Base-by-base conservation (phyloP, 805 yeast genomes). In the Hemisphaericaspora nanyangensis region DNA sequence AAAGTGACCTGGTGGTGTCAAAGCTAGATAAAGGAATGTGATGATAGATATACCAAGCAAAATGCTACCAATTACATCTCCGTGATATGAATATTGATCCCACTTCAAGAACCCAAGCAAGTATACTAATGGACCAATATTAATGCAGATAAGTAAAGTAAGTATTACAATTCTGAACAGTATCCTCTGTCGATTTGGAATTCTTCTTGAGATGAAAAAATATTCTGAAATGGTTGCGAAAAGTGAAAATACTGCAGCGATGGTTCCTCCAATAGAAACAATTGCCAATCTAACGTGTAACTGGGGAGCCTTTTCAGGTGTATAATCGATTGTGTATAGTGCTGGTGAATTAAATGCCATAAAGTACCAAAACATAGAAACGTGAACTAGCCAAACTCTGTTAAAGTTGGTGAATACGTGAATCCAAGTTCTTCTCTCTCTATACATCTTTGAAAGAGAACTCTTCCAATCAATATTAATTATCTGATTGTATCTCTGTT, bases 301-400 rank as follows among this genome's bases (percentile, higher is more conserved):
- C 43, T 73, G 78, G 1, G 62, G 49, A 3, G 73, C 65, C 3
- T 79, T 79, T 25, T 58, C 66, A 37, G 65, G 74, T 25, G 46
- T 38, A 44, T 72, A 74, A 31, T 69, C 48, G 17, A 51, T 54
- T 6, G 80, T 76, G 52, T 73, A 75, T 5, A 76, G 48, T 5
- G 74, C 58, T 1, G 78, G 76, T 0, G 79, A 65, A 45, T 76
- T 76, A 46, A 72, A 71, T 40, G 73, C 62, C 5, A 77, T 70
- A 44, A 61, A 73, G 46, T 68, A 75, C 80, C 80, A 76, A 51
- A 70, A 76, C 51, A 69, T 58, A 2, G 72, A 56, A 5, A 71
- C 45, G 47, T 76, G 80, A 35, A 76, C 72, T 10, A 72, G 68
- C 80, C 80, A 76, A 12, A 76, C 68, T 44, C 80, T 55, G 47